Percentiles rank a stretch among this genome's conserved stretches.
phyloP scores from a whole-genome alignment of 2,329 filamentous ascomycete genomes.

The Sclerotinia trifoliorum region DNA sequence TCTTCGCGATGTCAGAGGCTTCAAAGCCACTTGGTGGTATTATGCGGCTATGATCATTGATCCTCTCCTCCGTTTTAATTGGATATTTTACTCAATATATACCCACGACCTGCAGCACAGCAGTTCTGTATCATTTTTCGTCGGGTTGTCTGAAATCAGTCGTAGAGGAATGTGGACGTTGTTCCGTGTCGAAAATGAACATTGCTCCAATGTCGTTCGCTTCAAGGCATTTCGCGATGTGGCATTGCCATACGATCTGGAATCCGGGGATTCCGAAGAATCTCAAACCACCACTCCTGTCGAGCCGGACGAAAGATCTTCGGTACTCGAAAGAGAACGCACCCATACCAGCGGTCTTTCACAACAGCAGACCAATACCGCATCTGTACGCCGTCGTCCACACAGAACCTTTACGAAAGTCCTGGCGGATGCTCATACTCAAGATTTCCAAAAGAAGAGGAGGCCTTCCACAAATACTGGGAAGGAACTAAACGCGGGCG shows the following conservation, averaged over 20 bases:
- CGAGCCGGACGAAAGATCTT: conserved; percentile 13
- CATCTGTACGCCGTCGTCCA: conserved; percentile 25
- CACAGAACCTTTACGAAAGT: conserved; percentile 55
- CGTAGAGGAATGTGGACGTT: conserved; percentile 88
- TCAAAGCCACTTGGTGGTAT: conserved; percentile 79
- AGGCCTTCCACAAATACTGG: conserved; percentile 36
- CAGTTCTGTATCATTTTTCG: conserved; percentile 74
- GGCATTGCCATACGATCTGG: conserved; percentile 68
- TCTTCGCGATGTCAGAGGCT: conserved; percentile 75
- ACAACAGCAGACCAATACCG: conserved; percentile 24
- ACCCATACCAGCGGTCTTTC: conserved; percentile 32
- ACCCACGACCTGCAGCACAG: conserved; percentile 78
- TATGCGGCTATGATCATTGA: conserved; percentile 82
- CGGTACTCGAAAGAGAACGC: conserved; percentile 28
- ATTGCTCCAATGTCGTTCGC: conserved; percentile 85
- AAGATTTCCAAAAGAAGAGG: conserved; percentile 86
- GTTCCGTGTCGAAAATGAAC: conserved; percentile 95
- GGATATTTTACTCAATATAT: conserved; percentile 87
- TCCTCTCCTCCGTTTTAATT: conserved; percentile 83
- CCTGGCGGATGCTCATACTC: conserved; percentile 80
- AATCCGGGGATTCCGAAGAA: conserved; percentile 26
- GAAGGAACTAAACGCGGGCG: conserved; percentile 4
- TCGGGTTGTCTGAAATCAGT: conserved; percentile 76
- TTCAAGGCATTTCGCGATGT: conserved; percentile 89
- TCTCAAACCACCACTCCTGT: background rate